Base-by-base conservation (phyloP, 2,329 filamentous ascomycete genomes). In the Sodiomyces alkalinus region DNA sequence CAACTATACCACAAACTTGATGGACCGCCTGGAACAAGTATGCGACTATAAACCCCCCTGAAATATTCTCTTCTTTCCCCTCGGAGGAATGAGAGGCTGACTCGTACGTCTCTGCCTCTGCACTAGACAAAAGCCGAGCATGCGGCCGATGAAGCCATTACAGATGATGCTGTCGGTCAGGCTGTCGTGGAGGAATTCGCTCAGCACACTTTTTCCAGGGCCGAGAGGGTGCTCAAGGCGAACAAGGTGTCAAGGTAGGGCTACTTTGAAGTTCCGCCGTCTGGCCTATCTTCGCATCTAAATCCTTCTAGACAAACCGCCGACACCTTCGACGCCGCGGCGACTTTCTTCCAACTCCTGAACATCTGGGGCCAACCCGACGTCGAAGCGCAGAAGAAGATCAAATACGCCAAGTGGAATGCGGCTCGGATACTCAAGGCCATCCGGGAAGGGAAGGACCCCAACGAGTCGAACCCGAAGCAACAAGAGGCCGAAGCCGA, bases 381-480 rank as follows among this genome's bases (percentile, higher is more conserved):
- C 19, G 55, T 68, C 1, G 85, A 96, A 45, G 72, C 76, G 13
- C 64, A 74, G 21, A 71, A 83, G 30, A 96, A 93, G 61, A 83
- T 87, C 54, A 94, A 92, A 51, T 98, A 82, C 48, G 85, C 87
- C 22, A 98, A 96, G 53, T 98, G 82, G 67, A 92, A 96, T 50
- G 86, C 87, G 3, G 60, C 87, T 19, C 73, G 90, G 33, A 98
- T 98, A 45, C 64, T 80, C 11, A 93, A 82, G 53, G 90, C 90
- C 8, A 68, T 94, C 44, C 90, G 86, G 45, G 80, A 86, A 22
- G 85, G 85, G 30, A 77, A 81, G 39, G 86, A 98, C 46, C 90
- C 90, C 3, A 98, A 98, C 52, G 73, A 78, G 31, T 80, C 81
- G 6, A 96, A 96, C 45, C 87, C 87, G 0, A 71, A 70, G 32